Conservation (phyloP, 1,284 basidiomycete genomes). For the Tilletia walkeri region DNA sequence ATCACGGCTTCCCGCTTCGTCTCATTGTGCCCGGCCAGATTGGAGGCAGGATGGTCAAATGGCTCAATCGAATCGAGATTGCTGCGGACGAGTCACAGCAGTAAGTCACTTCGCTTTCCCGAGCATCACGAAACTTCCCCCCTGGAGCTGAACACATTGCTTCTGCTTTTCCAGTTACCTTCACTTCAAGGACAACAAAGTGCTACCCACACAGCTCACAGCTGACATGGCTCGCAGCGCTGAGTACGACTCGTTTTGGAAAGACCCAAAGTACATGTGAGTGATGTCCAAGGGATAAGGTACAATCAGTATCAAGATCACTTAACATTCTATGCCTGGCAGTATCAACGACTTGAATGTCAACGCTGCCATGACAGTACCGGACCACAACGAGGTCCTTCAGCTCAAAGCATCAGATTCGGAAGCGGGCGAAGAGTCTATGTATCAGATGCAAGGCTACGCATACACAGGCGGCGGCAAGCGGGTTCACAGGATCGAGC, state of each 20-base stretch:
- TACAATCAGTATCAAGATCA: too few species aligned
- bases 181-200: conserved; percentile 64
- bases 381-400: conserved; percentile 64
- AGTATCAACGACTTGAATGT: conserved; percentile 64
- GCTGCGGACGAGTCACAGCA: conserved; percentile 64
- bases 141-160: neutral
- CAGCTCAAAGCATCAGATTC: conserved; percentile 35
- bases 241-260: conserved; percentile 63
- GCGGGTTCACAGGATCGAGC: conserved; percentile 65
- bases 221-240: conserved; percentile 65
- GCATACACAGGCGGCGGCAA: conserved; percentile 70
- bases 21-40: conserved; percentile 69
- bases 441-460: conserved; percentile 60
- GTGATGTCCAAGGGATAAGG: neutral
- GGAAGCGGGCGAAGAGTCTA: neutral
- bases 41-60: conserved; percentile 63
- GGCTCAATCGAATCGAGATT: conserved; percentile 66
- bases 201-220: conserved; percentile 64
- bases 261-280: conserved; percentile 62
- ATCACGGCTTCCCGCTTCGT: conserved; percentile 69
- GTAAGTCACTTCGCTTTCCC: neutral
- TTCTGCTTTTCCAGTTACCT: conserved; percentile 22
- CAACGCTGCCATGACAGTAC: conserved; percentile 66
- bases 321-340: conserved; percentile 7
- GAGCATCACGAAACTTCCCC: conserved; percentile 19